Conservation (phyloP, 2,329 filamentous ascomycete species). For the Pseudophaeomoniella oleicola region DNA sequence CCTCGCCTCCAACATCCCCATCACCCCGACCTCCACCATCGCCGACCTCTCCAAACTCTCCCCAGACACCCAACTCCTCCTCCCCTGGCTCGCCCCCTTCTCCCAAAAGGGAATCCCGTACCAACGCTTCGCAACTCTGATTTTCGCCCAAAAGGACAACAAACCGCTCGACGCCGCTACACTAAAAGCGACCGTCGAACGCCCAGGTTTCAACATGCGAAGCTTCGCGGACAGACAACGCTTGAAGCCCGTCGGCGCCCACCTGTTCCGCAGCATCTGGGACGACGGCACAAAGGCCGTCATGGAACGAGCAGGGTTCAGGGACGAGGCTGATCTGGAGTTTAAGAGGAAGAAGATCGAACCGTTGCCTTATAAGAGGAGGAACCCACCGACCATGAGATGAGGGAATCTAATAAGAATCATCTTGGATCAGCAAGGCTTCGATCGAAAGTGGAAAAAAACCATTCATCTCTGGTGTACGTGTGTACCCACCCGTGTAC, state of each 20-base stretch:
- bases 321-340: conserved; percentile 62
- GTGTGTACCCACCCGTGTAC: no score
- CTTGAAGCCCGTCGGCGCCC: conserved; percentile 63
- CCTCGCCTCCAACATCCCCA: conserved; percentile 59
- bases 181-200: conserved; percentile 34
- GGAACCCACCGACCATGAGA: conserved; percentile 33
- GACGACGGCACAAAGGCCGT: conserved; percentile 77
- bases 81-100: conserved; percentile 73
- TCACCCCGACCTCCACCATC: conserved; percentile 45
- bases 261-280: conserved; percentile 79
- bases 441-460: no score
- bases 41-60: conserved; percentile 52
- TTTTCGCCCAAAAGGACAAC: conserved; percentile 63
- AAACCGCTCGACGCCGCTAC: conserved; percentile 42
- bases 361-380: conserved; percentile 49
- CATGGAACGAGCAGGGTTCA: conserved; percentile 62
- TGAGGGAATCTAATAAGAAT: no score
- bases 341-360: conserved; percentile 68
- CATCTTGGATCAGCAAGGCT: no score
- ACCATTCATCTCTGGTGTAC: no score
- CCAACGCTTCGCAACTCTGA: conserved; percentile 71
- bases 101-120: conserved; percentile 84
- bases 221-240: conserved; percentile 56
- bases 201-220: conserved; percentile 61
- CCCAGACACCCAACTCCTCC: conserved; percentile 49